Evolutionary conservation across 352 stramenopile species (phyloP).

Genomic region (Pythium sukuiense): DNA sequence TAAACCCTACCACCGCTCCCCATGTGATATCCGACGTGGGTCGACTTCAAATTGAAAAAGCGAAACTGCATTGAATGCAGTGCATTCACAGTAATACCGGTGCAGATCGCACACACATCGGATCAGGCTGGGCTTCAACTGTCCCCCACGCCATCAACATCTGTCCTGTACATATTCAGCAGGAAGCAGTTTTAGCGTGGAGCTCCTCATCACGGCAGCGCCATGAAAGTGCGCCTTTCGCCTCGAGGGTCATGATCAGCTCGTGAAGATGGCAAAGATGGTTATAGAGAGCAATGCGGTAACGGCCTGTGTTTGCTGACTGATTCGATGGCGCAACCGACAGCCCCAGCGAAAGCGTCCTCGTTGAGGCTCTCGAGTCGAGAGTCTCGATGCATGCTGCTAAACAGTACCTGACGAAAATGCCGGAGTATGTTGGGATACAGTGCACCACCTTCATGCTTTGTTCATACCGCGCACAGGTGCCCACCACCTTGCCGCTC

Average conservation of each 20-base stretch:
- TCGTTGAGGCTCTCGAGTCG: not conserved
- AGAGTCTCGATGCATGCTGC: too few species aligned
- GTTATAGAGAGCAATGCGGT: not conserved
- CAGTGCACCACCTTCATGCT: too few species aligned
- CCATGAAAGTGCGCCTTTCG: not conserved
- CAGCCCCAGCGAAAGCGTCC: not conserved
- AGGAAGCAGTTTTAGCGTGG: not conserved
- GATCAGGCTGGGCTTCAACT: not conserved
- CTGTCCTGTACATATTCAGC: not conserved
- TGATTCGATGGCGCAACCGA: not conserved
- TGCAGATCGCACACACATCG: not conserved
- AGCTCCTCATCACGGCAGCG: not conserved
- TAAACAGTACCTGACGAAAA: not conserved
- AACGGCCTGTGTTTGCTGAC: not conserved
- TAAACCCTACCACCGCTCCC: not conserved
- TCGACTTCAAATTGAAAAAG: not conserved
- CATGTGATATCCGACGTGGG: not conserved
- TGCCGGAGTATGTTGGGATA: too few species aligned
- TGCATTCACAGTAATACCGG: not conserved
- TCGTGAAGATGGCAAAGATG: not conserved
- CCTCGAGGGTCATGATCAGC: not conserved
- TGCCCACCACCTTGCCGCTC: too few species aligned
- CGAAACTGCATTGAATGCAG: not conserved
- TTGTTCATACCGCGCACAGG: too few species aligned
- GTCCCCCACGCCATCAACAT: not conserved